Percentiles rank a stretch among this genome's conserved stretches.
phyloP scores from a whole-genome alignment of 163 green algal genomes.

The Volvox carteri region DNA sequence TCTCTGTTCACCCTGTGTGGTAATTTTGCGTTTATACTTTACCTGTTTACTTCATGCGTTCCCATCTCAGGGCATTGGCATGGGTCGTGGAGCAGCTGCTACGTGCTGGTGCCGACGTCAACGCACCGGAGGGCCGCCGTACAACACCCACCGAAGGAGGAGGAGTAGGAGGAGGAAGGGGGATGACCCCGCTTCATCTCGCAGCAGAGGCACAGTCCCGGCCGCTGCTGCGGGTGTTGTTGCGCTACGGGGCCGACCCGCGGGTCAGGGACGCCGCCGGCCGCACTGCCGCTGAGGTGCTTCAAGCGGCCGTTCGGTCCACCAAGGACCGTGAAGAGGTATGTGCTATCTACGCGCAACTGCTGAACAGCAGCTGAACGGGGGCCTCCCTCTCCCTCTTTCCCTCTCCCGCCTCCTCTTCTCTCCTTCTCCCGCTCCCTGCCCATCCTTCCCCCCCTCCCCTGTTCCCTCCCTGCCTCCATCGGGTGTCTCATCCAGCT shows the following conservation, averaged over 20 bases:
- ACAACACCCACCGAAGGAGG: too few relatives aligned
- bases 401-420: too few relatives aligned
- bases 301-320: background rate
- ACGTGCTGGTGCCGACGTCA: constrained; percentile 22
- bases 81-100: constrained; percentile 53
- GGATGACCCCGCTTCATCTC: constrained; percentile 51
- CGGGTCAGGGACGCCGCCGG: background rate
- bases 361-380: too few relatives aligned
- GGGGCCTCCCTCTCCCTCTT: too few relatives aligned
- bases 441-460: background rate
- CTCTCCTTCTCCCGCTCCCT: background rate
- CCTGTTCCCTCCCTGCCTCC: background rate
- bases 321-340: constrained; percentile 44
- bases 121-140: background rate
- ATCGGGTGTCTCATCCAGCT: too few relatives aligned
- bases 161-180: background rate
- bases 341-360: too few relatives aligned
- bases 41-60: background rate
- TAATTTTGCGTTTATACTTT: background rate
- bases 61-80: background rate
- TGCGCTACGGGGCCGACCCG: constrained; percentile 32
- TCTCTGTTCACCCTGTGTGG: background rate
- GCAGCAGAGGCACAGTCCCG: background rate
- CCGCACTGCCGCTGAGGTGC: constrained; percentile 6
- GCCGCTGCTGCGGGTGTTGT: constrained; percentile 43